Evolutionary conservation across 1,284 basidiomycete genomes (phyloP).

Genomic region (Pseudozyma flocculosa): DNA sequence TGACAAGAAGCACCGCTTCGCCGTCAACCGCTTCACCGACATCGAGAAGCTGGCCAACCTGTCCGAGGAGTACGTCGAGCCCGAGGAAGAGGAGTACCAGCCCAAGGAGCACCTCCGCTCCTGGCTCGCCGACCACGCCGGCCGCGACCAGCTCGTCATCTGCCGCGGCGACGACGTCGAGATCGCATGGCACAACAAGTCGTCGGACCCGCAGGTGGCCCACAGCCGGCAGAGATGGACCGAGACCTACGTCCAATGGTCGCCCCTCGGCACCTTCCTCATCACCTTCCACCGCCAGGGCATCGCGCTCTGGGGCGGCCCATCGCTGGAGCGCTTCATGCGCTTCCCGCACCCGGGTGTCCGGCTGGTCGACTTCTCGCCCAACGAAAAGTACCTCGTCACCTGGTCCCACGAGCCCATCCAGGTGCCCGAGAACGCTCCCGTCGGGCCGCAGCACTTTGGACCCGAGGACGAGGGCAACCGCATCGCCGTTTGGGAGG

Average conservation of each 20-base stretch:
- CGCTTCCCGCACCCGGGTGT: slow-evolving; percentile 94
- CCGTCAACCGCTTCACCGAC: slow-evolving; percentile 87
- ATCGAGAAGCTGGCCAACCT: slow-evolving; percentile 81
- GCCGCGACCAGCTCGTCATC: slow-evolving; percentile 93
- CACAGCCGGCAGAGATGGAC: slow-evolving; percentile 79
- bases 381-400: slow-evolving; percentile 93
- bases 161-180: slow-evolving; percentile 89
- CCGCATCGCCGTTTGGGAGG: slow-evolving; percentile 96
- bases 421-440: slow-evolving; percentile 76
- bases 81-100: slow-evolving; percentile 75
- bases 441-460: slow-evolving; percentile 67
- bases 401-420: slow-evolving; percentile 98
- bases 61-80: slow-evolving; percentile 81
- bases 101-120: slow-evolving; percentile 92
- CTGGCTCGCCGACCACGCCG: slow-evolving; percentile 88
- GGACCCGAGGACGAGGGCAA: slow-evolving; percentile 94
- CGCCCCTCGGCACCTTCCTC: slow-evolving; percentile 88
- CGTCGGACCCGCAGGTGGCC: slow-evolving; percentile 80
- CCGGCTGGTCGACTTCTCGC: slow-evolving; percentile 95
- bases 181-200: slow-evolving; percentile 90
- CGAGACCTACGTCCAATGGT: slow-evolving; percentile 97
- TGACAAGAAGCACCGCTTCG: slow-evolving; percentile 87
- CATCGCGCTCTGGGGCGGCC: slow-evolving; percentile 91
- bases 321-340: slow-evolving; percentile 79
- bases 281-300: slow-evolving; percentile 94